Evolutionary conservation across 2,329 filamentous ascomycete species (phyloP).

Genomic region (Zasmidium citrigriseum): DNA sequence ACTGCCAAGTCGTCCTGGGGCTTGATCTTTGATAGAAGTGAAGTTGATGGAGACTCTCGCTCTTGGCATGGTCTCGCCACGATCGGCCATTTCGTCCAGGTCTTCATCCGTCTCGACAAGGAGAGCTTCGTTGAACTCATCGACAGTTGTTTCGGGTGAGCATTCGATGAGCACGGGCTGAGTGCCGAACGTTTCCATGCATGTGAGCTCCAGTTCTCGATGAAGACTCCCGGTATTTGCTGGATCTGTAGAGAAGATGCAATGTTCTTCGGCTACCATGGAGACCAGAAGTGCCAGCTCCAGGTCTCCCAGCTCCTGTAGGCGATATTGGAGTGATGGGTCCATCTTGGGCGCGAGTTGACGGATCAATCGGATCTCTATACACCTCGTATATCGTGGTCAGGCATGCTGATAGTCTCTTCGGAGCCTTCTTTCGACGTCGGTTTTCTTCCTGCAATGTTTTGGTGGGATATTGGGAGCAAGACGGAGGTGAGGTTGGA

Average conservation of each 20-base stretch:
- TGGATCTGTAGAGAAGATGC: slow-evolving; percentile 74
- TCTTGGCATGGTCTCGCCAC: slow-evolving; percentile 1
- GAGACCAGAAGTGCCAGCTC: slow-evolving; percentile 84
- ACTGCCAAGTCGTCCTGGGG: slow-evolving; percentile 20
- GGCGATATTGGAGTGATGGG: slow-evolving; percentile 45
- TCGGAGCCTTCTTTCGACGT: not conserved
- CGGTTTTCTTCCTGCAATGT: no score
- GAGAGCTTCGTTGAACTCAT: slow-evolving; percentile 76
- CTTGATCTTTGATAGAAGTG: slow-evolving; percentile 11
- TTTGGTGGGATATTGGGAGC: not conserved
- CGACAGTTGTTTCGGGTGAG: slow-evolving; percentile 70
- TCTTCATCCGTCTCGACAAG: slow-evolving; percentile 46
- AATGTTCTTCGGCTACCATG: slow-evolving; percentile 80
- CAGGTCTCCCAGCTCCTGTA: slow-evolving; percentile 80
- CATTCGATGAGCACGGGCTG: slow-evolving; percentile 71
- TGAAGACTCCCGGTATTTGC: slow-evolving; percentile 34
- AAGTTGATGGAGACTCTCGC: slow-evolving; percentile 17
- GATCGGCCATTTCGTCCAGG: slow-evolving; percentile 15
- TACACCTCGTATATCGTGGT: not conserved
- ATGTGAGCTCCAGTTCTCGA: slow-evolving; percentile 59
- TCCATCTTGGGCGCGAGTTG: slow-evolving; percentile 14
- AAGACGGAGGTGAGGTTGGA: not conserved
- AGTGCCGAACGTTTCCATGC: slow-evolving; percentile 71
- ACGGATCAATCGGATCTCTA: not conserved
- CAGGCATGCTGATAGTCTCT: not conserved